A percentile compares a stretch with the other conserved stretches of the same genome.
Conservation (phyloP, 2,329 filamentous ascomycete species). For the Eutypella sp. region DNA sequence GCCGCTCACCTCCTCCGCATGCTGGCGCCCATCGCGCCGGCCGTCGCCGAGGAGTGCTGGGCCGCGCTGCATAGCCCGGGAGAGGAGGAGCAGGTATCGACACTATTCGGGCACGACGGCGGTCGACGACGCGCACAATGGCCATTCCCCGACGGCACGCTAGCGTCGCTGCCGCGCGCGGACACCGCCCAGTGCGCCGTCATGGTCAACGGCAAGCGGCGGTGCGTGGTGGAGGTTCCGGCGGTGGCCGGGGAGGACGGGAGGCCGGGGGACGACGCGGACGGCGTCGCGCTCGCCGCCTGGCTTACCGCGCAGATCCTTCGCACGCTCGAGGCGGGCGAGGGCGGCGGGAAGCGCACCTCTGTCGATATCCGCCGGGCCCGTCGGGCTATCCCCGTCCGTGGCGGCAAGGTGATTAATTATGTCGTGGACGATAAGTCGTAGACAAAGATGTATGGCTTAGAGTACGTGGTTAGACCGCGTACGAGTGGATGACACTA, state of each 20-base stretch:
- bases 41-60: constrained; percentile 80
- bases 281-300: background rate
- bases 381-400: constrained; percentile 35
- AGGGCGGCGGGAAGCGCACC: constrained; percentile 45
- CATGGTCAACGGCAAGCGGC: constrained; percentile 75
- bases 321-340: constrained; percentile 53
- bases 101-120: constrained; percentile 28
- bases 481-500: too few relatives aligned
- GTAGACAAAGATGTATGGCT: constrained; percentile 6
- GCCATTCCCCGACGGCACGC: constrained; percentile 50
- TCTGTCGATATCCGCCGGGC: constrained; percentile 37
- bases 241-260: constrained; percentile 32
- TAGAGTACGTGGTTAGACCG: background rate
- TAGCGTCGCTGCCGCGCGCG: constrained; percentile 44
- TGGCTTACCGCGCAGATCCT: constrained; percentile 61
- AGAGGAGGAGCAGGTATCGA: constrained; percentile 25
- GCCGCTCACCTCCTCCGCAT: constrained; percentile 59
- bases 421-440: constrained; percentile 50
- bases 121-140: constrained; percentile 45
- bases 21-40: constrained; percentile 74
- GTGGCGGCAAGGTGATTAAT: constrained; percentile 64
- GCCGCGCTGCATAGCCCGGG: constrained; percentile 42
- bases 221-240: constrained; percentile 61
- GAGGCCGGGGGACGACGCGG: constrained; percentile 34
- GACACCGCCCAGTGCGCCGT: constrained; percentile 57